These are phyloP conservation scores for Panaeolus cyanescens DNA, from an alignment of 768 basidiomycete genomes.

Conservation along the genomic window DNA sequence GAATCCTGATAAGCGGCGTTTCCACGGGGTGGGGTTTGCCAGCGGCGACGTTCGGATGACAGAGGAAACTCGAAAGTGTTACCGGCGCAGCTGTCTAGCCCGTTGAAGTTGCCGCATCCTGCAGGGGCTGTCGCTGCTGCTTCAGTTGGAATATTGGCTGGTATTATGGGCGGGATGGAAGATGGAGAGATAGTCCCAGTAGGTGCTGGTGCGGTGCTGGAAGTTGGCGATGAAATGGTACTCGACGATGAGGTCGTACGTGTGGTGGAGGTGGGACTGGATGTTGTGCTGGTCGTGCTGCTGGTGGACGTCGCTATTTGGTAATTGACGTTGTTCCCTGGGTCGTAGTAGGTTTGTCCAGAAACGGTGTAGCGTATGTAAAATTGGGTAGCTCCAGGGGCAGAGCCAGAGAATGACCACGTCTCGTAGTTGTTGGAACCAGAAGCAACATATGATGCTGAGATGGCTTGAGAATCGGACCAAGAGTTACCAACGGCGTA, in stretches of 20 bases:
- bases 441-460: constrained; percentile 2
- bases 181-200: not conserved
- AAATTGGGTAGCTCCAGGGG: constrained; percentile 9
- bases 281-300: not conserved
- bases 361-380: constrained; percentile 7
- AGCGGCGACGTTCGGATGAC: constrained; percentile 9
- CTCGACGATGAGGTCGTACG: not conserved
- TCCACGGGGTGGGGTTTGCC: constrained; percentile 10
- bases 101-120: constrained; percentile 10
- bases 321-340: constrained; percentile 8
- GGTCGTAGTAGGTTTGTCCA: constrained; percentile 9
- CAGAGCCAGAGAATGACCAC: constrained; percentile 6
- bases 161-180: not conserved
- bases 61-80: not conserved
- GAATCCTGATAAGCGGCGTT: constrained; percentile 4
- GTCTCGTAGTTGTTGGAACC: constrained; percentile 11
- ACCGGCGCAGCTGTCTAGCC: constrained; percentile 2
- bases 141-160: not conserved
- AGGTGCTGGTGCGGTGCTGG: not conserved
- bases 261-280: not conserved
- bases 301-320: not conserved
- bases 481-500: constrained; percentile 6
- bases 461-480: constrained; percentile 5
- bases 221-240: not conserved
- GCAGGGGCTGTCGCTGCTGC: not conserved